A percentile compares a stretch with the other conserved stretches of the same genome.
Evolutionary conservation across 2,329 filamentous ascomycete genomes (phyloP).

Genomic region (Metarhizium brunneum): DNA sequence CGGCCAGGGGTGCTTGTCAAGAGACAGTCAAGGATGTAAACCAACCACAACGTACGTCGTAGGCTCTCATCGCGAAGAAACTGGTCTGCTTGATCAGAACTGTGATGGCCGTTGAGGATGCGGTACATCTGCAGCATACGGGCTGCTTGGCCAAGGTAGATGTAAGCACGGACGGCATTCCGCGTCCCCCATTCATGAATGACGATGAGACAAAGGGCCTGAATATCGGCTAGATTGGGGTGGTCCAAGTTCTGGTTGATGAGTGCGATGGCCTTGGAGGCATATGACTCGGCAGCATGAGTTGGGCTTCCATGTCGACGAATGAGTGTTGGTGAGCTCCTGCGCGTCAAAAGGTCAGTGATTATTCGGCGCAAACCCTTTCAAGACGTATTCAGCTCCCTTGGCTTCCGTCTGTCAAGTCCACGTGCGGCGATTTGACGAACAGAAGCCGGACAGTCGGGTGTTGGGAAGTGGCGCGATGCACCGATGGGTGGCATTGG

Average conservation of each 20-base stretch:
- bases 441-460: neutral
- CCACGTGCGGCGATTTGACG: neutral
- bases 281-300: constrained; percentile 49
- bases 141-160: constrained; percentile 53
- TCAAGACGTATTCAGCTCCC: too few species aligned
- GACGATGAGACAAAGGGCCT: constrained; percentile 50
- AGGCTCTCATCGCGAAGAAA: constrained; percentile 54
- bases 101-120: constrained; percentile 46
- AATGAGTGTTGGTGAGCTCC: constrained; percentile 46
- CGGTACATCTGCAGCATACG: constrained; percentile 57
- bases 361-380: too few species aligned
- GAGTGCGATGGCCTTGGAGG: constrained; percentile 45
- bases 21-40: constrained; percentile 54
- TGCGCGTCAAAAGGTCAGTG: constrained; percentile 14
- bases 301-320: constrained; percentile 49
- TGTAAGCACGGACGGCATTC: constrained; percentile 53
- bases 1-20: constrained; percentile 53
- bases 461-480: constrained; percentile 2
- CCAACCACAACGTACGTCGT: constrained; percentile 51
- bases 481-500: neutral
- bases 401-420: neutral
- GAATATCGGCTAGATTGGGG: constrained; percentile 50
- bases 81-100: constrained; percentile 42
- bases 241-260: constrained; percentile 51
- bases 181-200: constrained; percentile 55